phyloP scores from a whole-genome alignment of 495 filamentous ascomycete species.

The Oleoguttula mirabilis region DNA sequence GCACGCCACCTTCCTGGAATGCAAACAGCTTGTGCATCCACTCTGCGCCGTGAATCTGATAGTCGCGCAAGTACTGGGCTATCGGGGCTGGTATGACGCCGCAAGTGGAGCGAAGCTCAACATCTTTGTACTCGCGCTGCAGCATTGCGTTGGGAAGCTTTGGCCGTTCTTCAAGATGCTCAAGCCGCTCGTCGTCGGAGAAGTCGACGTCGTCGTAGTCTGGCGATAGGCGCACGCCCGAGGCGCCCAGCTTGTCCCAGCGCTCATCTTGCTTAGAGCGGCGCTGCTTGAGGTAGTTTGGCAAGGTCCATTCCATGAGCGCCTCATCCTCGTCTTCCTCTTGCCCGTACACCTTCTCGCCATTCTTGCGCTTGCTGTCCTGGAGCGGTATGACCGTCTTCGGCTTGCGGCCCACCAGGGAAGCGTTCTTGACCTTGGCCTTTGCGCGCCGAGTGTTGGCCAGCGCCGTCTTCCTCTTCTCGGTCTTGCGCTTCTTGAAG shows the following conservation, averaged over 20 bases:
- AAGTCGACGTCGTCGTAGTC: conserved; percentile 72
- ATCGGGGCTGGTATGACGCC: conserved; percentile 83
- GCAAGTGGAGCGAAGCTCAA: conserved; percentile 58
- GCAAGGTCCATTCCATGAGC: conserved; percentile 47
- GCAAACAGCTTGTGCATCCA: conserved; percentile 88
- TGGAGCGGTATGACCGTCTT: conserved; percentile 25
- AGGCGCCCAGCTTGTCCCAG: conserved; percentile 46
- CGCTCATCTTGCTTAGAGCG: conserved; percentile 41
- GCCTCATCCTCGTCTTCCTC: conserved; percentile 38
- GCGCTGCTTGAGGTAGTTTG: conserved; percentile 46
- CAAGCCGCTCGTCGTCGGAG: conserved; percentile 66
- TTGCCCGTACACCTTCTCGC: background rate
- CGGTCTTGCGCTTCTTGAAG: conserved; percentile 47
- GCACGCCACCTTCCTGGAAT: conserved; percentile 79
- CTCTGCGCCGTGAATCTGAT: conserved; percentile 74
- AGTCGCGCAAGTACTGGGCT: conserved; percentile 83
- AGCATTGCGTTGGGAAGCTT: conserved; percentile 51
- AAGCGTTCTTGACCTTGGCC: conserved; percentile 29
- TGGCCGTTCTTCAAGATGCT: conserved; percentile 54
- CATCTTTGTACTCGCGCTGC: conserved; percentile 58
- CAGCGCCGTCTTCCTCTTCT: conserved; percentile 41
- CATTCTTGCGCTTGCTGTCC: background rate
- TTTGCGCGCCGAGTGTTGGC: conserved; percentile 40
- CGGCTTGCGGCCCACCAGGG: conserved; percentile 25
- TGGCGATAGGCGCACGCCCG: conserved; percentile 67